Evolutionary conservation across 1,139 yeast genomes (phyloP), one percentile per base, ranked within the genome.

Genomic region (Geotrichum candidum): DNA sequence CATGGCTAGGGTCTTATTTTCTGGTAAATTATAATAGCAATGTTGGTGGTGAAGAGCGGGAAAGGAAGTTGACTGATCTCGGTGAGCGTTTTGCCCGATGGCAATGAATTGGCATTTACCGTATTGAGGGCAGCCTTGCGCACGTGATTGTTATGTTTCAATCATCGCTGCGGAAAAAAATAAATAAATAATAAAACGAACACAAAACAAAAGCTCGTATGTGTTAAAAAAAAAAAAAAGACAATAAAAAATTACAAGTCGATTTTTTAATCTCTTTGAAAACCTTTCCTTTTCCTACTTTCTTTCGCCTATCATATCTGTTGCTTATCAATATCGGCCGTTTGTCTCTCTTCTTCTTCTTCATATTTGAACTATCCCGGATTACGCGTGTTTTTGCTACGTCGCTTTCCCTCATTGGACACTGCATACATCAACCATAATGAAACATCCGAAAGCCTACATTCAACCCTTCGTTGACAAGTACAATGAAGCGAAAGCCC

Each of bases 361-460:
- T 15, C 22, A n/a, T 7, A n/a, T 41, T n/a, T n/a, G 4, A n/a
- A n/a, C 7, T n/a, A n/a, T n/a, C 48, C 48, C 5, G 48, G 22
- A n/a, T n/a, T 18, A 15, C 48, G 48, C 22, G 48, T 41, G 23
- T 41, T 51, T 18, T 22, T 23, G 22, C 45, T 11, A 38, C 25
- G 18, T 23, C 41, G 45, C n/a, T 13, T 41, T 23, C 35, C 23
- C 23, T 27, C 41, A 6, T n/a, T 35, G 29, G 23, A 50, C 33
- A 57, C 15, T 18, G 48, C 48, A 41, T 18, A 41, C 48, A 41
- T 41, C 48, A 41, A 18, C 22, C 48, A 5, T 9, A 41, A 57
- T 53, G 53, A 53, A 31, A 38, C 56, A 53, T 31, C 56, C 56
- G 51, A 53, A 53, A 33, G 56, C 41, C n/a, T 57, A 53, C n/a